These are phyloP conservation scores for Francoa sonchifolia DNA, from an alignment of 441 rosid species.

Conservation along the genomic window DNA sequence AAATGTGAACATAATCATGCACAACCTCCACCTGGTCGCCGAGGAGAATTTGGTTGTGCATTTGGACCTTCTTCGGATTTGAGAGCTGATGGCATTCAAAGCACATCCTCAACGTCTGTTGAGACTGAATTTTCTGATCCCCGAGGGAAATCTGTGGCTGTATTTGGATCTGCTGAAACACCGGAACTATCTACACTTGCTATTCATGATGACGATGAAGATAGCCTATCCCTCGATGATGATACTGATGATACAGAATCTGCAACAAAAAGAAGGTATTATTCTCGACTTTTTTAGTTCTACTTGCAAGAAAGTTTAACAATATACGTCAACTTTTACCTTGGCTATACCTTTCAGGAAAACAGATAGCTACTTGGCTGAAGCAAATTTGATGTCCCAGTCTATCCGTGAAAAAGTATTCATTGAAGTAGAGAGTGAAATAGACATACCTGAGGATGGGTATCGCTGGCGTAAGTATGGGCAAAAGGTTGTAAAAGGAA, in stretches of 20 bases:
- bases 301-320: too few species aligned
- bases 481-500: constrained; percentile 74
- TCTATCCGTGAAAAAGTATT: constrained; percentile 70
- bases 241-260: too few species aligned
- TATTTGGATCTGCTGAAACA: constrained; percentile 33
- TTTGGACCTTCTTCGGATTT: constrained; percentile 38
- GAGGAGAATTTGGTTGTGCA: constrained; percentile 29
- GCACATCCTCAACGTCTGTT: constrained; percentile 31
- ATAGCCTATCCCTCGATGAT: too few species aligned
- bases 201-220: too few species aligned
- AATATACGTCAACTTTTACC: too few species aligned
- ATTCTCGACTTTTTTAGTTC: too few species aligned
- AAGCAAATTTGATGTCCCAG: constrained; percentile 66
- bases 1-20: constrained; percentile 58
- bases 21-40: constrained; percentile 47
- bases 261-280: too few species aligned
- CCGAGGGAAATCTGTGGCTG: constrained; percentile 28
- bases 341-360: constrained; percentile 54
- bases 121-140: constrained; percentile 31
- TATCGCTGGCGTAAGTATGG: constrained; percentile 75
- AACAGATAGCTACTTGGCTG: constrained; percentile 50
- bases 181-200: constrained; percentile 54
- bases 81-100: constrained; percentile 59
- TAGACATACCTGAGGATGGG: constrained; percentile 66
- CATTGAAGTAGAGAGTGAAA: constrained; percentile 65